Conservation (phyloP, 345 rosid genomes). For the Odontarrhena argentea region DNA sequence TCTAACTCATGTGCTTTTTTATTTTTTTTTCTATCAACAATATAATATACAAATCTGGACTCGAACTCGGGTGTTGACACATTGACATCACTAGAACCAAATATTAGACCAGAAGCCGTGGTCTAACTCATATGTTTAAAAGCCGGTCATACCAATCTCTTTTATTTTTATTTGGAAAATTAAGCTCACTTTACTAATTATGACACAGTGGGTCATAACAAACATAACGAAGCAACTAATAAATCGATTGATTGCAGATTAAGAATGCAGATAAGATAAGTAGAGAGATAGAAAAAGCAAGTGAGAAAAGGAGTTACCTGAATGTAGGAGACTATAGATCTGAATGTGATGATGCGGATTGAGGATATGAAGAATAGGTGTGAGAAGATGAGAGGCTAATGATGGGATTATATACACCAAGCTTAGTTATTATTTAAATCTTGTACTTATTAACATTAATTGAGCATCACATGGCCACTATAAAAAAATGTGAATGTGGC, state of each 20-base stretch:
- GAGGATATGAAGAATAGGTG: constrained; percentile 12
- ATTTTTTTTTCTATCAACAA: no score
- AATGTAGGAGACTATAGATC: constrained; percentile 10
- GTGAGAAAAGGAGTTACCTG: constrained; percentile 28
- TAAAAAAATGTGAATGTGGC: neutral
- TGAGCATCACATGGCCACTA: constrained; percentile 16
- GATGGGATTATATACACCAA: constrained; percentile 10
- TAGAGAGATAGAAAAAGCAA: neutral
- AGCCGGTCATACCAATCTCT: neutral
- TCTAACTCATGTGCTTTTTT: no score
- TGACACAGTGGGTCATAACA: no score
- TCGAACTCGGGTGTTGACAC: no score
- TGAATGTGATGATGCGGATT: constrained; percentile 10
- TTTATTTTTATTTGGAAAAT: neutral
- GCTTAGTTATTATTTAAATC: neutral
- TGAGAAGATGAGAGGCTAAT: constrained; percentile 14
- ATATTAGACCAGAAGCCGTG: neutral
- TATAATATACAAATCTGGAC: no score
- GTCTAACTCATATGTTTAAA: neutral
- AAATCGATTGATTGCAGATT: neutral
- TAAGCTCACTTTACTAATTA: neutral
- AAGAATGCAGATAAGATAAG: neutral
- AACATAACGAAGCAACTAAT: neutral
- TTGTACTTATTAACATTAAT: neutral
- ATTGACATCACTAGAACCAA: no score